Base-by-base conservation (phyloP, 2,329 filamentous ascomycete species). In the Pseudocercospora eumusae region DNA sequence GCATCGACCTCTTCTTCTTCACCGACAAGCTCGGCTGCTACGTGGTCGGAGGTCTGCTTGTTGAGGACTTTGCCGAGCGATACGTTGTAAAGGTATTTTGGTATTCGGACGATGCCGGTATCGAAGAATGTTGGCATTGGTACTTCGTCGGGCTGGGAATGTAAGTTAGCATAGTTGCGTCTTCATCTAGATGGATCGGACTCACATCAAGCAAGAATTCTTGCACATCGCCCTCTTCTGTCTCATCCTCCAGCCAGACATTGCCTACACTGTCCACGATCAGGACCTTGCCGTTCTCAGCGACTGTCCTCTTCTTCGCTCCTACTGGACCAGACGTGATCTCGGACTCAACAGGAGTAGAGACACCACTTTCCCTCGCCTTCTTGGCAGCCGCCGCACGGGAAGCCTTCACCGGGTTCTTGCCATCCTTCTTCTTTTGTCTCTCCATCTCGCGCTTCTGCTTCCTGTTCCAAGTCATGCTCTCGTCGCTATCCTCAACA, bases 241-340 rank as follows among this genome's bases (percentile, higher is more conserved):
- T 91, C 70, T 91, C 85, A 73, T 96, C 91, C 77, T 98, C 93
- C n/a, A 99, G 82, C 74, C 91, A 99, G 11, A 99, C 95, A 70
- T 97, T 92, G 27, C 95, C 95, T 9, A 89, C 81, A 0, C 91
- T 91, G 77, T 99, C 93, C 3, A 99, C 95, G 60, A 99, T 88
- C 40, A 99, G 81, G 0, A 96, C 83, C 81, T 98, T 99, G 68
- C 95, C 95, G 71, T 99, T 99, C 81, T 96, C 90, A 2, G 93
- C 93, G 25, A 93, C 86, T 15, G 98, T 91, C 36, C 91, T 85
- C 83, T 93, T 96, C 79, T 91, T 91, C 33, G 89, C 83, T 20
- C 93, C 92, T 40, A 87, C 84, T 1, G 91, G 86, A 10, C 86
- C 86, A 58, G 82, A 76, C 5, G 79, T 76, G 71, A 78, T 74